A percentile compares a stretch with the other conserved stretches of the same genome.
These are phyloP conservation scores for Cyamopsis tetragonoloba DNA, from an alignment of 306 rosid species.

Conservation along the genomic window DNA sequence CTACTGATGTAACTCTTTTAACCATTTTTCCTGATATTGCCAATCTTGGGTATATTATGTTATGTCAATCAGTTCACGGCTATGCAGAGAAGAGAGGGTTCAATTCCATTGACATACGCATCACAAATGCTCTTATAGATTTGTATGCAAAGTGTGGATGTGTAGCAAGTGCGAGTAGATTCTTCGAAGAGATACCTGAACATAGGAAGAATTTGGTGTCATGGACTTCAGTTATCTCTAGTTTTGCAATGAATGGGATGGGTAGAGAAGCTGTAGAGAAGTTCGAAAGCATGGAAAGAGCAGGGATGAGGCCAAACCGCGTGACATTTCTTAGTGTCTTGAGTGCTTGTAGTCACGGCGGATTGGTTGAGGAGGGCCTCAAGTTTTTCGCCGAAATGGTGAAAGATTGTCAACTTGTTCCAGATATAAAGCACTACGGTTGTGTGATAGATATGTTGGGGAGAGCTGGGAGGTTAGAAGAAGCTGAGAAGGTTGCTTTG, in stretches of 20 bases:
- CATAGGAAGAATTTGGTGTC: constrained; percentile 58
- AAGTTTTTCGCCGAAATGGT: constrained; percentile 59
- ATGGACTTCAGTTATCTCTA: constrained; percentile 63
- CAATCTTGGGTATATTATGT: constrained; percentile 48
- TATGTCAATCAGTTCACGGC: constrained; percentile 55
- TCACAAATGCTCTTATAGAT: constrained; percentile 59
- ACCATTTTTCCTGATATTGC: constrained; percentile 59
- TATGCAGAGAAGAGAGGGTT: constrained; percentile 69
- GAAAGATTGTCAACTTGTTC: constrained; percentile 35
- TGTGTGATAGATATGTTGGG: constrained; percentile 71
- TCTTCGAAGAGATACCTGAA: constrained; percentile 45
- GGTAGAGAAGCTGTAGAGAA: constrained; percentile 52
- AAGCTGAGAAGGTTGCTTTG: constrained; percentile 59
- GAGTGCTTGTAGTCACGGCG: constrained; percentile 73
- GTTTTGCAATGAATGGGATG: constrained; percentile 68
- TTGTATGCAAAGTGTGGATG: constrained; percentile 78
- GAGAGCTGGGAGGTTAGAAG: constrained; percentile 70
- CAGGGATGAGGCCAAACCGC: constrained; percentile 50
- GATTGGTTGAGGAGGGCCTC: constrained; percentile 72
- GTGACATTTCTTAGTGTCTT: constrained; percentile 59
- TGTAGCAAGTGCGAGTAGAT: constrained; percentile 43
- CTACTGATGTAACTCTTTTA: constrained; percentile 58
- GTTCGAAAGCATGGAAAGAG: constrained; percentile 54
- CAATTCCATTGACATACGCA: constrained; percentile 46
- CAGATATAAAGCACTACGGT: constrained; percentile 66